phyloP scores from a whole-genome alignment of 2,329 filamentous ascomycete species.

The Ceratocystis alfenasii region DNA sequence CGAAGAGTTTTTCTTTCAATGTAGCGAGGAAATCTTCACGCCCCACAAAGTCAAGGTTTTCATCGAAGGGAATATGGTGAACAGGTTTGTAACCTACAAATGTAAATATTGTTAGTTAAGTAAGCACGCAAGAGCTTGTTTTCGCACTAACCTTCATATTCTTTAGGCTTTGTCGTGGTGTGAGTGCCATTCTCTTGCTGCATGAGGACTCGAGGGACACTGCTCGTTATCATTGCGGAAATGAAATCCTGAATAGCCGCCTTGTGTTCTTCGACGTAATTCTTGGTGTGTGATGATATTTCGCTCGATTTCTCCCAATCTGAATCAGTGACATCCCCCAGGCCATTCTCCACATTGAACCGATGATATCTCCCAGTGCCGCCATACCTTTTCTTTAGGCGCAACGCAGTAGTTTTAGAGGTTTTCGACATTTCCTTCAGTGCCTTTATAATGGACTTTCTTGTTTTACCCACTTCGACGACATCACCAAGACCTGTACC shows the following conservation, averaged over 20 bases:
- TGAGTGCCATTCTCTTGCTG: no score
- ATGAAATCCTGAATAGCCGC: background rate
- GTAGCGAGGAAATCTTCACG: background rate
- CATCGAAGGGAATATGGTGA: background rate
- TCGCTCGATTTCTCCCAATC: constrained; percentile 24
- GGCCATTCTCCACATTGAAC: constrained; percentile 27
- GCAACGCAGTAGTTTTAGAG: background rate
- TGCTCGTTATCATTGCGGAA: background rate
- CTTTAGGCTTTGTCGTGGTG: background rate
- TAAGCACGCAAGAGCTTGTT: background rate
- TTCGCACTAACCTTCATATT: background rate
- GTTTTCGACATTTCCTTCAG: background rate
- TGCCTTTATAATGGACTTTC: background rate
- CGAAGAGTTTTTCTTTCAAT: background rate
- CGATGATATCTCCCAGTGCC: constrained; percentile 24
- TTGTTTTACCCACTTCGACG: constrained; percentile 23
- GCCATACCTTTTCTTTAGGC: constrained; percentile 22
- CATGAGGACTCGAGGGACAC: no score
- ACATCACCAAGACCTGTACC: constrained; percentile 26
- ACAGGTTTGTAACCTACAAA: background rate
- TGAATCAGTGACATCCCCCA: constrained; percentile 25
- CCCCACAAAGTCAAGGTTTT: background rate
- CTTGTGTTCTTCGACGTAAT: constrained; percentile 23
- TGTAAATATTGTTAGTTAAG: background rate
- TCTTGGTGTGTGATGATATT: constrained; percentile 25